Base-by-base conservation (phyloP, 2,329 filamentous ascomycete species). In the Sporothrix luriei region DNA sequence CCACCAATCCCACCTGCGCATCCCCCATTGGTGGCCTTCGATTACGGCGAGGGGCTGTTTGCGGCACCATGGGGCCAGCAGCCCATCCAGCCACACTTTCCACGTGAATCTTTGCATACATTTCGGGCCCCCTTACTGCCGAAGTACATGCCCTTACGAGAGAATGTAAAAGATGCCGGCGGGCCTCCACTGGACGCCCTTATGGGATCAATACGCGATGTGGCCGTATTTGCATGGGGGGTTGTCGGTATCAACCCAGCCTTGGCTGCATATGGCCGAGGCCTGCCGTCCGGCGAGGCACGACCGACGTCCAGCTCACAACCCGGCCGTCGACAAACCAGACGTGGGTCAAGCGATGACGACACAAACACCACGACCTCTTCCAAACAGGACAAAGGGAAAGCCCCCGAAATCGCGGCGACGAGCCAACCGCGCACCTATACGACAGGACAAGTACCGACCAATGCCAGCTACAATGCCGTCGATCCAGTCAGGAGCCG, bases 151-250 rank as follows among this genome's bases (percentile, higher is more conserved):
- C 82, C 80, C 52, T 73, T 81, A 66, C 78, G 78, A 51, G 82
- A 82, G 26, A 79, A 79, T 68, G 79, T 82, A 48, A 83, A 82
- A 73, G 79, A 80, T 19, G 79, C 79, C 14, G 82, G 83, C 72
- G 85, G 85, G n/a, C 87, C 87, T 49, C 81, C 84, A 21, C 76
- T 84, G 61, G 84, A 87, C 33, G 85, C 88, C 68, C 87, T 95
- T 75, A 92, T 95, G 90, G 84, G 85, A 68, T 90, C 90, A 2
- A 96, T 96, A 73, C 88, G 91, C 69, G 92, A 95, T 68, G 90
- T 94, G 62, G 92, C 91, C 1, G 90, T 95, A n/a, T 95, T 96
- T 77, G 92, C 92, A 11, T 96, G 92, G 92, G 90, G 89, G 1
- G 80, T 94, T 13, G 87, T 89, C 29, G 91, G 91, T 26, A 94